Percentiles rank a stretch among this genome's conserved stretches.
These are phyloP conservation scores for Salix suchowensis DNA, from an alignment of 345 rosid genomes.

Conservation along the genomic window DNA sequence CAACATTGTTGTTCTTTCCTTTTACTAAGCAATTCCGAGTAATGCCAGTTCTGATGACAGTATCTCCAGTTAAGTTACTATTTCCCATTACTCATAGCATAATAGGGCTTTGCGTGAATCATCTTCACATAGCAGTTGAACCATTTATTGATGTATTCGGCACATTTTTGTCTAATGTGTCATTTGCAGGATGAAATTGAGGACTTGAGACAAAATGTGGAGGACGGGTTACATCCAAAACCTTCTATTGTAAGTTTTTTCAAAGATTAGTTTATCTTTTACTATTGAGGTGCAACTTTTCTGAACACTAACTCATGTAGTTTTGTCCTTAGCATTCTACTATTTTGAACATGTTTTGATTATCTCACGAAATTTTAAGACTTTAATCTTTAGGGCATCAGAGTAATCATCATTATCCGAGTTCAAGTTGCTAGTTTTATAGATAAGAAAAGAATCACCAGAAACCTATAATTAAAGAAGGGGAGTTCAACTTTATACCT, in stretches of 20 bases:
- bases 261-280: background rate
- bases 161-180: background rate
- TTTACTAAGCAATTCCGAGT: background rate
- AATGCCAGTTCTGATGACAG: background rate
- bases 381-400: background rate
- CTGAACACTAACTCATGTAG: background rate
- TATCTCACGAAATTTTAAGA: background rate
- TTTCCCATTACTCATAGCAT: background rate
- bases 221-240: constrained; percentile 10
- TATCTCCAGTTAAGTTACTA: background rate
- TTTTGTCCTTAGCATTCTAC: background rate
- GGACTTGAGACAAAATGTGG: constrained; percentile 21
- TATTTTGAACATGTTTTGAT: too few relatives aligned
- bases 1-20: background rate
- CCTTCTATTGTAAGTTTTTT: constrained; percentile 17
- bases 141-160: background rate
- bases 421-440: background rate
- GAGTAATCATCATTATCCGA: background rate
- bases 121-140: background rate
- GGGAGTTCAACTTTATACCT: background rate
- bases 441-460: background rate
- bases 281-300: background rate
- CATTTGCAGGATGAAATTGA: constrained; percentile 22
- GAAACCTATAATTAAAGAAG: background rate
- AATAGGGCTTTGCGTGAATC: background rate